Base-by-base conservation (phyloP, 371 early-diverging fungal genomes). In the Lichtheimia ramosa region DNA sequence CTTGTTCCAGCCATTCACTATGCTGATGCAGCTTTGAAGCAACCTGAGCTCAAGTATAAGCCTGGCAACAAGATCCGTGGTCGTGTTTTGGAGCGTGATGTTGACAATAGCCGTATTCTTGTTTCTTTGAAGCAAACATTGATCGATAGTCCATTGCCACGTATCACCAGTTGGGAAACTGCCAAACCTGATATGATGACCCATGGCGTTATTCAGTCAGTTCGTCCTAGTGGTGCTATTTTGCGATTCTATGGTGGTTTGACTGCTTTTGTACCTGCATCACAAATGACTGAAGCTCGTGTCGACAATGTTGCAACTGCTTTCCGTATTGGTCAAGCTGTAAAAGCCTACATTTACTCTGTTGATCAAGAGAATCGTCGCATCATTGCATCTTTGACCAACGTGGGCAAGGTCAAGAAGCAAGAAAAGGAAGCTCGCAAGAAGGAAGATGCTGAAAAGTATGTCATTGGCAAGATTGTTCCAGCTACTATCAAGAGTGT, bases 111-210 rank as follows among this genome's bases (percentile, higher is more conserved):
- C 57, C 79, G 78, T 43, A 69, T 96, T 21, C 58, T 70, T 14
- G 63, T 96, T 51, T 95, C 96, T 2, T 71, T 89, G 59, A 94
- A 92, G 68, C 91, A 90, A 59, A 79, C 86, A 12, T 69, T 97
- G n/a, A 75, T 96, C 52, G 82, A 88, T 54, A 85, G 85, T 43
- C 84, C 83, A 58, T 72, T 87, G 21, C 89, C 92, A 4, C 66
- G 85, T 15, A 74, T 97, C 53, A 68, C 72, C 2, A 76, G 83
- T 5, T 84, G 89, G 54, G 71, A 73, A 5, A 80, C 75, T 14
- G 80, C 83, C 1, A 62, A 83, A 16, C 77, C 77, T 1, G 93
- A 88, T 28, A 71, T 67, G 40, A 57, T 89, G 12, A 79, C 83
- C 18, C 85, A 86, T 49, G 92, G 92, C 58, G 86, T 88, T 10